Evolutionary conservation across 2,329 filamentous ascomycete species (phyloP).

Genomic region (Scedosporium apiospermum): DNA sequence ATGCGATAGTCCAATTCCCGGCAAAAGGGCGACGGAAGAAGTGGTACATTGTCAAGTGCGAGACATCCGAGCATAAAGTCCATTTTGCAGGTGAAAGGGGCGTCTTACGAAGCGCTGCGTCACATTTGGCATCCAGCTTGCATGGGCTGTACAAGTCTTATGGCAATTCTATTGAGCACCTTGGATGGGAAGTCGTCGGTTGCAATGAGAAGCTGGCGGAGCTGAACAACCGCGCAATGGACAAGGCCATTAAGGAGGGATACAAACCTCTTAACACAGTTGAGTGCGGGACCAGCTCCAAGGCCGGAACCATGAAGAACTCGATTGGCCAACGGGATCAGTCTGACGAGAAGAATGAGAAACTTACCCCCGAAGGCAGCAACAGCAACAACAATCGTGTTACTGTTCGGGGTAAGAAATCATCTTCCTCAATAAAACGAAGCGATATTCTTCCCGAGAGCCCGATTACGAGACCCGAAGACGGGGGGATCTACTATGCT

Average conservation of each 20-base stretch:
- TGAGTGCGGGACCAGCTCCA: background rate
- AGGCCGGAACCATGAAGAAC: no score
- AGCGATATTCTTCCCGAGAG: background rate
- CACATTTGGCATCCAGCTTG: slow-evolving; percentile 10
- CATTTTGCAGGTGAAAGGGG: slow-evolving; percentile 10
- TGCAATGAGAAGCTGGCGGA: slow-evolving; percentile 9
- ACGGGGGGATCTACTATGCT: slow-evolving; percentile 11
- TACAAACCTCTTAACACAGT: slow-evolving; percentile 11
- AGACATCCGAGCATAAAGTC: slow-evolving; percentile 12
- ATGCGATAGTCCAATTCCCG: slow-evolving; percentile 10
- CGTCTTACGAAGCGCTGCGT: slow-evolving; percentile 10
- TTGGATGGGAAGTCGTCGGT: slow-evolving; percentile 11
- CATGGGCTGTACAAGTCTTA: slow-evolving; percentile 9
- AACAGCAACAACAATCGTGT: background rate
- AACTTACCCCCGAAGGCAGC: background rate
- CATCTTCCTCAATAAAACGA: background rate
- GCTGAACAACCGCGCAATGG: slow-evolving; percentile 12
- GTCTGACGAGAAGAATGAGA: background rate
- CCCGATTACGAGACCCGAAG: slow-evolving; percentile 9
- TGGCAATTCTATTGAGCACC: slow-evolving; percentile 7
- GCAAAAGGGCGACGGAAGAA: slow-evolving; percentile 2
- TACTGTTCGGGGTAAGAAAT: background rate
- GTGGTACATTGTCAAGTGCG: slow-evolving; percentile 14
- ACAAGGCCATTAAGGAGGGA: slow-evolving; percentile 3
- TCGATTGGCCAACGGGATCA: background rate